Conservation (phyloP, 176 grass and related monocot species). For the Carex myosuroides region DNA sequence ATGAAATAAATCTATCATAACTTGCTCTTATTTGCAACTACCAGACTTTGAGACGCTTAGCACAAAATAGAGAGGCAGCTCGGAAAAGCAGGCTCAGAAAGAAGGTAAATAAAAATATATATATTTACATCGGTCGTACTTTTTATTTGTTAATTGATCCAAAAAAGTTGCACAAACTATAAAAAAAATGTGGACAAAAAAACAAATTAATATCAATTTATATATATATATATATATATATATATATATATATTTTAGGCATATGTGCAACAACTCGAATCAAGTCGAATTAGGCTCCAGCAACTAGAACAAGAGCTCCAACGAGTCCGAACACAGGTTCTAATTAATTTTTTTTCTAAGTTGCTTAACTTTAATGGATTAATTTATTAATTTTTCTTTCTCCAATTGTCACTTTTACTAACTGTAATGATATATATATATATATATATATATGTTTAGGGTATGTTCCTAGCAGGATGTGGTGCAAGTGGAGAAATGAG, state of each 20-base stretch:
- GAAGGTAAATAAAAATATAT: conserved; percentile 43
- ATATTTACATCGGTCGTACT: not conserved
- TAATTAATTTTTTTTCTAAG: conserved; percentile 10
- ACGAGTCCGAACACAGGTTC: conserved; percentile 83
- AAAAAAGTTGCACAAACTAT: not conserved
- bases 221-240: too few species aligned
- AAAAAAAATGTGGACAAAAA: not conserved
- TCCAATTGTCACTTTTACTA: conserved; percentile 12
- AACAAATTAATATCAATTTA: not conserved
- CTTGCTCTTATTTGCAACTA: not conserved
- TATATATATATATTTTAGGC: conserved; percentile 31
- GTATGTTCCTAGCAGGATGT: conserved; percentile 75
- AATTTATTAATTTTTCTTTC: not conserved
- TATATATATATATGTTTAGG: conserved; percentile 44
- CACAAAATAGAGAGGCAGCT: conserved; percentile 96
- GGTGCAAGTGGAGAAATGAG: conserved; percentile 52
- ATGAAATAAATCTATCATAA: not conserved
- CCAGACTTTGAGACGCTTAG: conserved; percentile 79
- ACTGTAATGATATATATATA: conserved; percentile 19
- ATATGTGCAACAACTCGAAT: conserved; percentile 94
- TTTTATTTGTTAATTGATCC: not conserved
- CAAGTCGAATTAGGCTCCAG: conserved; percentile 84
- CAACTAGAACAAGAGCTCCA: conserved; percentile 91
- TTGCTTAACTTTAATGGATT: conserved; percentile 4
- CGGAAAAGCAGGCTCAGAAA: conserved; percentile 97